These are phyloP conservation scores for Crepidotus variabilis DNA, from an alignment of 768 basidiomycete species.

Conservation along the genomic window DNA sequence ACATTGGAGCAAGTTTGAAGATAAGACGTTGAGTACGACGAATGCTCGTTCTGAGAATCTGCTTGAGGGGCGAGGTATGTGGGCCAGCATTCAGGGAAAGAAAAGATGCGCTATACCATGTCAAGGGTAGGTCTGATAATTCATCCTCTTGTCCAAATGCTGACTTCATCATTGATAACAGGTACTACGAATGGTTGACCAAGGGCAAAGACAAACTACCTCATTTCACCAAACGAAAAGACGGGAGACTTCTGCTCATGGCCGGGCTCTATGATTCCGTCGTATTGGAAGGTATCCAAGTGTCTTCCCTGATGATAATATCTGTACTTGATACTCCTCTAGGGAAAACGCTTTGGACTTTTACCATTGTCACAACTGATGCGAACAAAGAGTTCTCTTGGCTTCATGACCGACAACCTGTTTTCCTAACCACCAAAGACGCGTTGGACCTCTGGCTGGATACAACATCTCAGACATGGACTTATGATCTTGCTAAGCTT, in stretches of 20 bases:
- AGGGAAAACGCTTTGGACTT: slow-evolving; percentile 71
- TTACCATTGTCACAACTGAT: slow-evolving; percentile 85
- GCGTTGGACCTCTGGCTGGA: slow-evolving; percentile 79
- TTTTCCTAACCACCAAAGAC: slow-evolving; percentile 62
- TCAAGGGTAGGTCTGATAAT: slow-evolving; percentile 30
- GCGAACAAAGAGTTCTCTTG: slow-evolving; percentile 69
- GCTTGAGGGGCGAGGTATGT: slow-evolving; percentile 73
- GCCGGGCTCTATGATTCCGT: slow-evolving; percentile 85
- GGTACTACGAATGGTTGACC: slow-evolving; percentile 94
- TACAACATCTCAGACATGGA: slow-evolving; percentile 66
- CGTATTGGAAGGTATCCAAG: slow-evolving; percentile 55
- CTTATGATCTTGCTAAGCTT: slow-evolving; percentile 50
- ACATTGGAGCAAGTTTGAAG: slow-evolving; percentile 76
- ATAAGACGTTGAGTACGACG: slow-evolving; percentile 73
- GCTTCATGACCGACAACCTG: slow-evolving; percentile 91
- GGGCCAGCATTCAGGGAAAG: slow-evolving; percentile 76
- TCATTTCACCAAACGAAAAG: slow-evolving; percentile 72
- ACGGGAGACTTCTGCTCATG: slow-evolving; percentile 69
- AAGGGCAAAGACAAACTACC: slow-evolving; percentile 79
- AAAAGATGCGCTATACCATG: slow-evolving; percentile 85
- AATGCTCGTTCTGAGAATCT: slow-evolving; percentile 89
- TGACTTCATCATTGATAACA: slow-evolving; percentile 18
- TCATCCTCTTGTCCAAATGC: not conserved
- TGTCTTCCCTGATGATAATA: not conserved
- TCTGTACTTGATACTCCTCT: not conserved